Evolutionary conservation across 768 basidiomycete species (phyloP).

Genomic region (Strobilomyces dryophilus): DNA sequence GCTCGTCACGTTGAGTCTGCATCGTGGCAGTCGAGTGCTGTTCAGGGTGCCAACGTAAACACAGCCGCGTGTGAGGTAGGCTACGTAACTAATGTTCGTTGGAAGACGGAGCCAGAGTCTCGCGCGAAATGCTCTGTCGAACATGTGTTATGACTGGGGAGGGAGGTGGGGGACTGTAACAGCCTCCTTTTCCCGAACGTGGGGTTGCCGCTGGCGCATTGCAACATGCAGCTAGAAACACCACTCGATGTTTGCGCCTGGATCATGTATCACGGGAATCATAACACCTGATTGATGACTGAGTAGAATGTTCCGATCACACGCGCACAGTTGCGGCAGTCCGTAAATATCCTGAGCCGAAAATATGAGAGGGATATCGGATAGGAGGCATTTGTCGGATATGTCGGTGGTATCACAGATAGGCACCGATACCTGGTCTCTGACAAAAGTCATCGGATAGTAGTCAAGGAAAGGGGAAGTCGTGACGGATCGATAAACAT

Average conservation of each 20-base stretch:
- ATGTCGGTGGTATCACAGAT: conserved; percentile 16
- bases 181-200: conserved; percentile 12
- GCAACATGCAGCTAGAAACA: conserved; percentile 18
- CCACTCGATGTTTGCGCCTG: conserved; percentile 4
- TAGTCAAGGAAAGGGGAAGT: conserved; percentile 16
- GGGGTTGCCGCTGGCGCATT: conserved; percentile 8
- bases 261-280: conserved; percentile 24
- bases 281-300: conserved; percentile 12
- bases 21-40: conserved; percentile 21
- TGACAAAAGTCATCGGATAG: conserved; percentile 12
- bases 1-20: conserved; percentile 19
- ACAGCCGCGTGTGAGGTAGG: conserved; percentile 22
- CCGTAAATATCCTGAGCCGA: conserved; percentile 3
- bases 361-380: conserved; percentile 4
- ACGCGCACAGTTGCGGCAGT: conserved; percentile 10
- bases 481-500: conserved; percentile 11
- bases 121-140: conserved; percentile 10
- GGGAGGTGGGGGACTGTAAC: conserved; percentile 1
- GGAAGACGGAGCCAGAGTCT: conserved; percentile 3
- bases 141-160: conserved; percentile 12
- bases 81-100: conserved; percentile 13
- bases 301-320: conserved; percentile 17
- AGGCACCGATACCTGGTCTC: conserved; percentile 16
- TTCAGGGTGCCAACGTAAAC: conserved; percentile 29
- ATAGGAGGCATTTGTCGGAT: conserved; percentile 20